Percentiles rank a stretch among this genome's conserved stretches.
These are phyloP conservation scores for Xylaria sp. DNA, from an alignment of 2,329 filamentous ascomycete genomes.

Conservation along the genomic window DNA sequence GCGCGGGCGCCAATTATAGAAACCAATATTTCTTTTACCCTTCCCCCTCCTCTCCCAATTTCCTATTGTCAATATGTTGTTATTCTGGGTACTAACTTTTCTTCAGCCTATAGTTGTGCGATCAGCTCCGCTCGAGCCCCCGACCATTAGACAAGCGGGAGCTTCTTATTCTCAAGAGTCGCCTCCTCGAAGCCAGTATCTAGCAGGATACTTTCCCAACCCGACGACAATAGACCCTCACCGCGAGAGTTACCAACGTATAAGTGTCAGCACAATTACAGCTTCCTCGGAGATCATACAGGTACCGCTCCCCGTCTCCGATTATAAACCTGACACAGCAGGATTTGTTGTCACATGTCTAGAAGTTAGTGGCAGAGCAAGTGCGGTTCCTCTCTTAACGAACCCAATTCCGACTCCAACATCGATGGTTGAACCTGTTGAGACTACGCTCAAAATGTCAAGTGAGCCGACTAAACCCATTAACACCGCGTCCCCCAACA, in stretches of 20 bases:
- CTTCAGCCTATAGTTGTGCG: constrained; percentile 43
- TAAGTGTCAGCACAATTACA: constrained; percentile 50
- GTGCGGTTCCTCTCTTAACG: constrained; percentile 46
- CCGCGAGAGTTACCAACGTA: constrained; percentile 43
- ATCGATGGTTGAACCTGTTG: constrained; percentile 47
- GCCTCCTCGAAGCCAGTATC: constrained; percentile 5
- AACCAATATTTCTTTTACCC: constrained; percentile 15
- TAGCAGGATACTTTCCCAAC: constrained; percentile 36
- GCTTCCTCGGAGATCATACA: constrained; percentile 50
- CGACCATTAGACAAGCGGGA: constrained; percentile 19
- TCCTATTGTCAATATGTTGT: constrained; percentile 40
- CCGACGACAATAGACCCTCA: constrained; percentile 32
- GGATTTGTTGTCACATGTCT: constrained; percentile 51
- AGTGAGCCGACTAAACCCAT: constrained; percentile 44
- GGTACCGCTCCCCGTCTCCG: constrained; percentile 48
- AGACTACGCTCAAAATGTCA: constrained; percentile 34
- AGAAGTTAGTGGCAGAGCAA: constrained; percentile 45
- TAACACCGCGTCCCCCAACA: constrained; percentile 53
- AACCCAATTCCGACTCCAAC: constrained; percentile 53
- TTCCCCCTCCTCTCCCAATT: constrained; percentile 18
- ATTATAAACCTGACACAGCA: constrained; percentile 48
- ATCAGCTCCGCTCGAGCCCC: constrained; percentile 37
- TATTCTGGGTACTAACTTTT: constrained; percentile 46
- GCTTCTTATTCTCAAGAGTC: not conserved
- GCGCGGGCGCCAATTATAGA: constrained; percentile 31